Base-by-base conservation (phyloP, 2,329 filamentous ascomycete genomes). In the Trichoderma harzianum region DNA sequence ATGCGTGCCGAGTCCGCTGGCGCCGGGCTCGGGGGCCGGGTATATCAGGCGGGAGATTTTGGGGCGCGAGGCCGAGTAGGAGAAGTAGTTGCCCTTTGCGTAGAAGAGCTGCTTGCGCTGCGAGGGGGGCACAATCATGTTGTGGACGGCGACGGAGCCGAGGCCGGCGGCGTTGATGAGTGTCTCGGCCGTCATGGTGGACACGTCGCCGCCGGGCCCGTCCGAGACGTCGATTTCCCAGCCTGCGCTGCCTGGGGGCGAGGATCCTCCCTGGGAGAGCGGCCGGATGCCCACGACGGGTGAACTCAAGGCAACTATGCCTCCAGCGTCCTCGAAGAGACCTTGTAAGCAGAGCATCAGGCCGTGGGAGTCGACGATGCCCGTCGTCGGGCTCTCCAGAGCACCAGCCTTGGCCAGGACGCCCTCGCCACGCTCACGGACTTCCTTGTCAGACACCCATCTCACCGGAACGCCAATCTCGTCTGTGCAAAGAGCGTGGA, bases 51-150 rank as follows among this genome's bases (percentile, higher is more conserved):
- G 93, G 2, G 82, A 84, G 12, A 95, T 89, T 34, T 77, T 79
- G 0, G 94, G 95, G 1, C 78, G 78, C 0, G 90, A 88, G 1
- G 89, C 84, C 0, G 87, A 82, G 83, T 98, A 98, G 34, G 91
- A 92, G 83, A 97, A 98, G 84, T 99, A 99, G 73, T 93, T 95
- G 1, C 96, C 96, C 84, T 99, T 99, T 72, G 95, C 95, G 82
- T 92, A 98, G 84, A 89, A 93, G 6, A 94, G 87, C 28, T 82
- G 87, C 51, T 84, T 83, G 65, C 89, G 89, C 6, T 87, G 82
- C 1, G 83, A 80, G 0, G 83, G 76, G 0, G 91, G 90, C 0
- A 93, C 86, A 47, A 98, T 88, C 87, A 95, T 91, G 83, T 98
- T 99, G 78, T 92, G 91, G 58, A 98, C 84, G 26, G 83, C 84